Percentiles rank a stretch among this genome's conserved stretches.
Evolutionary conservation across 768 basidiomycete genomes (phyloP).

Genomic region (Mycena epipterygia): DNA sequence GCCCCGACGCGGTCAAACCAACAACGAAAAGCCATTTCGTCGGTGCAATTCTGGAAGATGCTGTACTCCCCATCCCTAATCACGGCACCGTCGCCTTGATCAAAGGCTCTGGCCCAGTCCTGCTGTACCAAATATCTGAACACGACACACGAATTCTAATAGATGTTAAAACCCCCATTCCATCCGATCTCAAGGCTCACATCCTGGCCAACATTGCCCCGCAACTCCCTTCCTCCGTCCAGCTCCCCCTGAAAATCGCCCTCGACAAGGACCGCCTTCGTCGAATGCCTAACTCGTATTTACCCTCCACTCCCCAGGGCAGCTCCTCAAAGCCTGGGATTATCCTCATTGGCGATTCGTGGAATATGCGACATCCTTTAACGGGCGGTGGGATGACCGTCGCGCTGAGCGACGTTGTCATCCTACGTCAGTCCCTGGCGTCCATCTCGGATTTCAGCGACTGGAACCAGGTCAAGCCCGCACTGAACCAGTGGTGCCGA

Average conservation of each 20-base stretch:
- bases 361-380: conserved; percentile 99
- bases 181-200: conserved; percentile 83
- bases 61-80: conserved; percentile 76
- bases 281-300: conserved; percentile 96
- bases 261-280: conserved; percentile 86
- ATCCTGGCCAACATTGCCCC: conserved; percentile 83
- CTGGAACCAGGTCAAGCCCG: conserved; percentile 63
- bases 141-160: conserved; percentile 95
- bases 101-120: conserved; percentile 86
- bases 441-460: conserved; percentile 58
- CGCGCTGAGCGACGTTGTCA: conserved; percentile 87
- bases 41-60: conserved; percentile 87
- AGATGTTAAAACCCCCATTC: conserved; percentile 88
- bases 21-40: conserved; percentile 84
- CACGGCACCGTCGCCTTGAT: conserved; percentile 90
- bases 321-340: conserved; percentile 71
- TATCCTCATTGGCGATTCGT: conserved; percentile 93
- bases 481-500: conserved; percentile 88
- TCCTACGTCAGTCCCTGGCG: conserved; percentile 74
- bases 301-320: conserved; percentile 85
- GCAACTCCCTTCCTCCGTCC: conserved; percentile 82
- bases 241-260: conserved; percentile 72
- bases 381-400: conserved; percentile 99
- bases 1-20: conserved; percentile 61
- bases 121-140: conserved; percentile 92